A percentile compares a stretch with the other conserved stretches of the same genome.
These are phyloP conservation scores for Cordyceps cateniannulata DNA, from an alignment of 2,329 filamentous ascomycete genomes.

Conservation along the genomic window DNA sequence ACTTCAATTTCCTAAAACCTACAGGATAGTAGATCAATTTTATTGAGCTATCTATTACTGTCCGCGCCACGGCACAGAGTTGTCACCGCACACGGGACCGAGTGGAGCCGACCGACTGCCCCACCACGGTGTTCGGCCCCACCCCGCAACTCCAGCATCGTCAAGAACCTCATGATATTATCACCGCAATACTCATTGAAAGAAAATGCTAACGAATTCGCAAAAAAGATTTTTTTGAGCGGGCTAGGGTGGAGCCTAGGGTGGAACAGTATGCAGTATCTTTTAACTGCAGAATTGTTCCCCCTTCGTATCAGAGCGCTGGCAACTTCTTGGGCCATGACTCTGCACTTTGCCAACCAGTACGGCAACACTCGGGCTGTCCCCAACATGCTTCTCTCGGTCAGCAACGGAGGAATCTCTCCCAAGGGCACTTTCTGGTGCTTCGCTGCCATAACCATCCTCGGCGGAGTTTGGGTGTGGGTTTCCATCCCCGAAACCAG, in stretches of 20 bases:
- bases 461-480: conserved; percentile 65
- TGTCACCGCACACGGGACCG: too few species aligned
- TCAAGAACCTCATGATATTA: too few species aligned
- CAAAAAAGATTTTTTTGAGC: conserved; percentile 55
- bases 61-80: too few species aligned
- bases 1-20: not conserved
- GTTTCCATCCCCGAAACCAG: conserved; percentile 68
- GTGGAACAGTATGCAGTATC: conserved; percentile 74
- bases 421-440: conserved; percentile 70
- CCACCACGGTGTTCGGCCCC: too few species aligned
- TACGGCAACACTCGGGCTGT: conserved; percentile 72
- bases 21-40: too few species aligned
- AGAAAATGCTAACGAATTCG: not conserved
- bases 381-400: conserved; percentile 62
- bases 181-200: too few species aligned
- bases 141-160: too few species aligned
- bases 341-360: conserved; percentile 71
- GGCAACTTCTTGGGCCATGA: conserved; percentile 67
- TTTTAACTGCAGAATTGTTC: conserved; percentile 72
- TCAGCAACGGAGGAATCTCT: conserved; percentile 39
- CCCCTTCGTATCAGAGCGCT: conserved; percentile 67
- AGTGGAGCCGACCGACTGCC: too few species aligned
- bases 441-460: conserved; percentile 60
- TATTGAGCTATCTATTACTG: too few species aligned
- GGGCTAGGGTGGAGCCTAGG: conserved; percentile 64